Base-by-base conservation (phyloP, 345 rosid genomes). In the Salix arbutifolia region DNA sequence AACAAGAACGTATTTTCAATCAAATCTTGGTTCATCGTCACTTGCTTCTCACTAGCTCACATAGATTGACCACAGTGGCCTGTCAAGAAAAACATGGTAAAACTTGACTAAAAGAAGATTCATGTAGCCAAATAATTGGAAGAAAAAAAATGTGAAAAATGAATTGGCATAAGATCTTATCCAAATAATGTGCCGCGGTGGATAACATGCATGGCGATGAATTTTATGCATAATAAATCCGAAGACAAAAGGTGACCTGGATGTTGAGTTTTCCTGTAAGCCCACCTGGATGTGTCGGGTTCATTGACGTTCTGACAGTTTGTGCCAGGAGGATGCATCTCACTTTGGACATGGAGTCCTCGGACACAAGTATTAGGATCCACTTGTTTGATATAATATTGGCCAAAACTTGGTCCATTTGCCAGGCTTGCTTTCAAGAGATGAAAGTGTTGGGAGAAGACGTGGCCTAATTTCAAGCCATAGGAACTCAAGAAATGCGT, bases 241-340 rank as follows among this genome's bases (percentile, higher is more conserved):
- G 11, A 56, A 18, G 52, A 75, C 77, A 48, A 19, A 28, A 13
- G 40, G 73, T 53, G 76, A 74, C 79, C 68, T 44, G 78, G 78
- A 46, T 35, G 25, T 68, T 53, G 40, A 71, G 70, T 74, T 77
- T 79, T 72, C 19, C 35, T 53, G 73, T 65, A 48, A 38, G 50
- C 75, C 82, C 82, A 80, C 73, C 67, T 75, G 78, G 78, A 25
- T 4, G 18, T 78, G 82, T 77, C 80, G 75, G 82, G 62, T 71
- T 60, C 42, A 23, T 68, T 25, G 71, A 21, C 44, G 28, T n/a
- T 8, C 11, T 11, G 8, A 25, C 8, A 40, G 50, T 4, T 40
- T 68, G 4, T 21, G 10, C 71, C 31, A 68, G 17, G 50, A 37
- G 53, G 17, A 37, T 66, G 42, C 12, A 19, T 8, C 50, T 68